phyloP scores from a whole-genome alignment of 2,329 filamentous ascomycete species.

The Domatiomyces catenatus region DNA sequence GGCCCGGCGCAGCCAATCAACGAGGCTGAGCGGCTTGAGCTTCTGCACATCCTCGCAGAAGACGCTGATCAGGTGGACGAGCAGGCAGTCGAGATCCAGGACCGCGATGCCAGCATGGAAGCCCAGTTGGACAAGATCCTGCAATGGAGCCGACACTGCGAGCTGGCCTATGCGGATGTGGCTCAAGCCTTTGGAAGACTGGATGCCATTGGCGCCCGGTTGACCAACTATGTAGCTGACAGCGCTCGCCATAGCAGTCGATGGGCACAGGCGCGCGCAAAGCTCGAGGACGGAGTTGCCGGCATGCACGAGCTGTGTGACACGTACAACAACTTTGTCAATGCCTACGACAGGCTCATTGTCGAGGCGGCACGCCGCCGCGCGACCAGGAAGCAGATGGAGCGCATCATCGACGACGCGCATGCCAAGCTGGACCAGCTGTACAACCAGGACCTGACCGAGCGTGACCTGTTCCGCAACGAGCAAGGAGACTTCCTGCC shows the following conservation, averaged over 20 bases:
- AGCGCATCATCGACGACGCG: constrained; percentile 60
- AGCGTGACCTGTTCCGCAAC: constrained; percentile 62
- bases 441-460: constrained; percentile 53
- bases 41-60: constrained; percentile 57
- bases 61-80: constrained; percentile 46
- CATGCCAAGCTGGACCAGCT: constrained; percentile 61
- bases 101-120: constrained; percentile 65
- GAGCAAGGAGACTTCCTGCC: constrained; percentile 79
- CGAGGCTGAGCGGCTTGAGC: constrained; percentile 61
- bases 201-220: constrained; percentile 49
- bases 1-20: constrained; percentile 54
- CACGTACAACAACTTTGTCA: constrained; percentile 79
- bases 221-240: constrained; percentile 39
- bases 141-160: constrained; percentile 44
- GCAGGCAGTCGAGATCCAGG: constrained; percentile 52
- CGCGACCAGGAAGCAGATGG: constrained; percentile 56
- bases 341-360: constrained; percentile 69
- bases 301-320: constrained; percentile 62
- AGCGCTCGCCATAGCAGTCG: constrained; percentile 32
- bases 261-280: constrained; percentile 61
- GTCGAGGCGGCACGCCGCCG: constrained; percentile 68
- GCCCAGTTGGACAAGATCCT: constrained; percentile 48
- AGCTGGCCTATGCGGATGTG: constrained; percentile 37
- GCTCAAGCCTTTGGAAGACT: constrained; percentile 52
- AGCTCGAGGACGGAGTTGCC: constrained; percentile 51